Percentiles rank a stretch among this genome's conserved stretches.
Conservation (phyloP, 2,329 filamentous ascomycete species). For the Hortaea sp. region DNA sequence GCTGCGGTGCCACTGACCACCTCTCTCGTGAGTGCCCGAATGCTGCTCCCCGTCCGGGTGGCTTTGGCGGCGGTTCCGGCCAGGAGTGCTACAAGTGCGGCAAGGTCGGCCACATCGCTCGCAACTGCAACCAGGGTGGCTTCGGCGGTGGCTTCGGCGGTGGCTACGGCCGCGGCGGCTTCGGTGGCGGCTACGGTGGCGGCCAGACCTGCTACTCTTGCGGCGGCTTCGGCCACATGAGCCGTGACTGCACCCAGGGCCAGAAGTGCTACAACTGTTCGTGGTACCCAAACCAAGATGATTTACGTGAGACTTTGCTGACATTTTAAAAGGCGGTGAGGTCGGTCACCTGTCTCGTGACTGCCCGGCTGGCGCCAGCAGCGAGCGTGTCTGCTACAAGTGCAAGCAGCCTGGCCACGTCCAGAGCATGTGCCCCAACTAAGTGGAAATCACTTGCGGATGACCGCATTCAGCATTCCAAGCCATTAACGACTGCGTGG, state of each 20-base stretch:
- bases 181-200: conserved; percentile 31
- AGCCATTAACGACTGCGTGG: neutral
- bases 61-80: conserved; percentile 35
- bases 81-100: conserved; percentile 92
- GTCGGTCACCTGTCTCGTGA: conserved; percentile 91
- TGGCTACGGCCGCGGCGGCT: conserved; percentile 35
- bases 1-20: conserved; percentile 50
- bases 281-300: conserved; percentile 15
- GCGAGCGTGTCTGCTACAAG: conserved; percentile 98
- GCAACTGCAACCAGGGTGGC: conserved; percentile 65
- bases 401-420: conserved; percentile 76
- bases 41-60: conserved; percentile 29
- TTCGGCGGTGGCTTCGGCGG: conserved; percentile 36
- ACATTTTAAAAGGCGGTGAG: conserved; percentile 51
- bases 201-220: conserved; percentile 96
- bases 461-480: neutral
- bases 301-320: conserved; percentile 12
- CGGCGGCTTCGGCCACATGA: conserved; percentile 82
- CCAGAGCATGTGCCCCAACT: conserved; percentile 87
- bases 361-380: conserved; percentile 82
- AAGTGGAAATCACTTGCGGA: conserved; percentile 24
- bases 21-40: conserved; percentile 74
- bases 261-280: conserved; percentile 99
- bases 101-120: conserved; percentile 90
- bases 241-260: conserved; percentile 94